Base-by-base conservation (phyloP, 805 yeast species). In the Nakazawaea populi region DNA sequence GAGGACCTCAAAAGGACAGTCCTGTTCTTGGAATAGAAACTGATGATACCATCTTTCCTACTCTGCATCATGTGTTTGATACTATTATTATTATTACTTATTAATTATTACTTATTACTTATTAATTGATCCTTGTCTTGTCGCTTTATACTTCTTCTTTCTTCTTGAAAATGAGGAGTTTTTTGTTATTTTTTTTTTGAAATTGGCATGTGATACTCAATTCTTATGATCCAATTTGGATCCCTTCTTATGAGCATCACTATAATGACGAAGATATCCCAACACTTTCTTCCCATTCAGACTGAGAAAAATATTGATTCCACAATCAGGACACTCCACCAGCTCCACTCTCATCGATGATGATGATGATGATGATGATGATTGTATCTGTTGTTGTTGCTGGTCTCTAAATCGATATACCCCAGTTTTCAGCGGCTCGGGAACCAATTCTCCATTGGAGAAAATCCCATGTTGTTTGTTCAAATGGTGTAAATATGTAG, bases 401-500 rank as follows among this genome's bases (percentile, higher is more conserved):
- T 32, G 35, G 35, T 32, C 8, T 32, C 3, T 32, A 32, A 32
- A 8, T 9, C 35, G 8, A 11, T 32, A 32, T 32, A 32, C 8
- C 7, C 40, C 40, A 11, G 40, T 7, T 37, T 51, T 47, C n/a
- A 48, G 40, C 3, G 69, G 67, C 3, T 58, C 60, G 18, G 56
- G 55, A 9, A 64, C 62, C 7, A 52, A 46, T 14, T 57, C 57
- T 7, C 67, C 68, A 42, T 63, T 59, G 6, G 69, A 62, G 42
- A 60, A 61, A 7, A 65, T 58, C 6, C 69, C 69, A 48, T 65
- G 69, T 44, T 56, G 62, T 47, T 64, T 67, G 36, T 63, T 61
- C 57, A 65, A 50, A 46, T 65, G 69, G 41, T 65, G 69, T 18
- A 65, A 48, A 42, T 64, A 65, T 41, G 58, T 60, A 28, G 67